These are phyloP conservation scores for Alternaria longipes DNA, from an alignment of 2,329 filamentous ascomycete species.

Conservation along the genomic window DNA sequence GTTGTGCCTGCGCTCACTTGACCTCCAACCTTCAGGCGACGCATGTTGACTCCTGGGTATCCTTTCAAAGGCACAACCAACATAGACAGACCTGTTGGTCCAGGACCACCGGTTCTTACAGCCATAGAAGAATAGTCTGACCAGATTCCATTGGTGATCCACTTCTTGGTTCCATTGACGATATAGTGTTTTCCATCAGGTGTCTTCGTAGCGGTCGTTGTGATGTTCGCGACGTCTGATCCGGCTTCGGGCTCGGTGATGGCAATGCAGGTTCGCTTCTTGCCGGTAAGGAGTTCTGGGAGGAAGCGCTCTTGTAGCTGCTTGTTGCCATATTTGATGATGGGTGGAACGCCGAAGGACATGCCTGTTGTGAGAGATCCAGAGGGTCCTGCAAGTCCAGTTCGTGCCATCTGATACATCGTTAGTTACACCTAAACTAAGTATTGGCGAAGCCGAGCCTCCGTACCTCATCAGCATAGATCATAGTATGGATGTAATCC, in stretches of 20 bases:
- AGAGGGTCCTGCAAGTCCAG: constrained; percentile 70
- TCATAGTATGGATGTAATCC: constrained; percentile 74
- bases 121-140: constrained; percentile 74
- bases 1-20: constrained; percentile 74
- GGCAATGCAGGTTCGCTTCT: constrained; percentile 75
- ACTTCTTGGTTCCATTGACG: constrained; percentile 80
- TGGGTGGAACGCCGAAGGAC: constrained; percentile 75
- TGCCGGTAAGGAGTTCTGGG: constrained; percentile 72
- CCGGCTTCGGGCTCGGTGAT: constrained; percentile 82
- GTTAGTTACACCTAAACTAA: not conserved
- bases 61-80: constrained; percentile 75
- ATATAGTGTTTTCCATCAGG: constrained; percentile 73
- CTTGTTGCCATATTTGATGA: constrained; percentile 72
- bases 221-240: constrained; percentile 76
- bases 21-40: constrained; percentile 72
- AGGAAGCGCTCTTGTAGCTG: constrained; percentile 74
- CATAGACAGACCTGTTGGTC: constrained; percentile 70
- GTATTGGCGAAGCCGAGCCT: not conserved
- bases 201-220: constrained; percentile 71
- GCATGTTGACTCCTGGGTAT: constrained; percentile 72
- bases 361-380: constrained; percentile 75
- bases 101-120: constrained; percentile 74
- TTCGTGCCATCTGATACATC: constrained; percentile 64
- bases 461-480: constrained; percentile 72
- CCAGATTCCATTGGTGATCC: constrained; percentile 70